Percentiles rank a stretch among this genome's conserved stretches.
Evolutionary conservation across 2,329 filamentous ascomycete genomes (phyloP).

Genomic region (Albophoma yamanashiensis): DNA sequence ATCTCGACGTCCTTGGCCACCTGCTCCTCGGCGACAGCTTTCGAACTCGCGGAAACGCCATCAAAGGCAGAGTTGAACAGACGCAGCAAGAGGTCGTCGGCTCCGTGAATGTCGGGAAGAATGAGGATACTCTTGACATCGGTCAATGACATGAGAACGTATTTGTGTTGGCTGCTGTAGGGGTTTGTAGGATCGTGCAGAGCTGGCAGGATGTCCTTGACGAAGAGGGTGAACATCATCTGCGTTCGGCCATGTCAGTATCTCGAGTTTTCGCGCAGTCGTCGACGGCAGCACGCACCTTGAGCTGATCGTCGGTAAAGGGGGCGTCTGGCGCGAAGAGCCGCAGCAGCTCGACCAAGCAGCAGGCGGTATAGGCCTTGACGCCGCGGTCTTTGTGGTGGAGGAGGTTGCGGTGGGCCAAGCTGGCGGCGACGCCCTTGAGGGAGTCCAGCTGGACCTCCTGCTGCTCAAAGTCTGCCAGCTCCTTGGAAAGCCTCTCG

Average conservation of each 20-base stretch:
- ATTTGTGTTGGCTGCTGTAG: conserved; percentile 89
- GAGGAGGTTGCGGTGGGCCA: conserved; percentile 72
- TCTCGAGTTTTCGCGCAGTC: not conserved
- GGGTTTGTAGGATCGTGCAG: conserved; percentile 78
- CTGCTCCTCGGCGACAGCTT: conserved; percentile 65
- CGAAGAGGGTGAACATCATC: conserved; percentile 89
- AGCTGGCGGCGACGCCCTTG: conserved; percentile 70
- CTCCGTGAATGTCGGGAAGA: conserved; percentile 74
- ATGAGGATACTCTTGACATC: conserved; percentile 93
- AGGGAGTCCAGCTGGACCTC: conserved; percentile 76
- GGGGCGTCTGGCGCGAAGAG: conserved; percentile 92
- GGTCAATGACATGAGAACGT: conserved; percentile 77
- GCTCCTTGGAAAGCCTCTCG: conserved; percentile 69
- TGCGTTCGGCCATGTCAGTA: conserved; percentile 22
- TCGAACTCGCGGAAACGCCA: conserved; percentile 70
- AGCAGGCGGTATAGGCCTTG: conserved; percentile 78
- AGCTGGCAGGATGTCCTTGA: conserved; percentile 72
- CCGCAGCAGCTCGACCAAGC: conserved; percentile 84
- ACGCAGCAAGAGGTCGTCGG: conserved; percentile 66
- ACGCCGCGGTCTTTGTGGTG: conserved; percentile 91
- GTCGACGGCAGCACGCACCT: conserved; percentile 44
- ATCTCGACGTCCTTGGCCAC: conserved; percentile 90
- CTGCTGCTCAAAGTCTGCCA: conserved; percentile 80
- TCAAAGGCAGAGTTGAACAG: conserved; percentile 90
- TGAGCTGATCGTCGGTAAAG: conserved; percentile 80